Base-by-base conservation (phyloP, 257 asterid species). In the Scutellaria barbata region DNA sequence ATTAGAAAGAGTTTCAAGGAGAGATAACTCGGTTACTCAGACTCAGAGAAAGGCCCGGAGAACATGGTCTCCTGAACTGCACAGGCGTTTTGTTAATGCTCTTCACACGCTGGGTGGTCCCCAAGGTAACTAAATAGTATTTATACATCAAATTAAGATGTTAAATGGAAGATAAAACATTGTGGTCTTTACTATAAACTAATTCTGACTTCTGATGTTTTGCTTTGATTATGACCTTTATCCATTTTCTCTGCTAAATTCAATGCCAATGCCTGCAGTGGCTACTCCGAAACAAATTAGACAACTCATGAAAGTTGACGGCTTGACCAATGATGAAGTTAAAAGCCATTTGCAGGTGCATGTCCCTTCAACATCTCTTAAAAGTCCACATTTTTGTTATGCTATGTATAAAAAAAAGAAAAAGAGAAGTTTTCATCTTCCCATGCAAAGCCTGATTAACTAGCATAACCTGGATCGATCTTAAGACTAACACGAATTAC, bases 281-380 rank as follows among this genome's bases (percentile, higher is more conserved):
- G 96, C 96, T 61, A 89, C 96, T 14, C 96, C 96, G 10, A 89
- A 87, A 69, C 96, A 87, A 69, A 89, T 89, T 72, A 84, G 89
- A 74, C 90, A 89, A 42, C 79, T 89, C 46, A 89, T 89, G 96
- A 89, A 87, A 84, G 96, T 89, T 76, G 96, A 89, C 13, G 96
- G 94, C 50, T 81, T 89, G 85, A 87, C 96, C 75, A 87, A 87
- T 84, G 94, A 89, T 84, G 96, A 89, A 85, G 96, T 89, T 76
- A 89, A 89, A 85, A 89, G 96, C 83, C 96, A 89, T 69, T 58
- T 89, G 50, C 96, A 89, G 96, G 96, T 81, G 12, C 42, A 3
- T 30, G 3, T 22, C 25, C 25, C 25, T 22, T 22, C n/a, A n/a
- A 25, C 30, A 25, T 25, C 3, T 25, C 30, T 25, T 1, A 25